Conservation (phyloP, 768 basidiomycete species). For the Amanita fuliginea region DNA sequence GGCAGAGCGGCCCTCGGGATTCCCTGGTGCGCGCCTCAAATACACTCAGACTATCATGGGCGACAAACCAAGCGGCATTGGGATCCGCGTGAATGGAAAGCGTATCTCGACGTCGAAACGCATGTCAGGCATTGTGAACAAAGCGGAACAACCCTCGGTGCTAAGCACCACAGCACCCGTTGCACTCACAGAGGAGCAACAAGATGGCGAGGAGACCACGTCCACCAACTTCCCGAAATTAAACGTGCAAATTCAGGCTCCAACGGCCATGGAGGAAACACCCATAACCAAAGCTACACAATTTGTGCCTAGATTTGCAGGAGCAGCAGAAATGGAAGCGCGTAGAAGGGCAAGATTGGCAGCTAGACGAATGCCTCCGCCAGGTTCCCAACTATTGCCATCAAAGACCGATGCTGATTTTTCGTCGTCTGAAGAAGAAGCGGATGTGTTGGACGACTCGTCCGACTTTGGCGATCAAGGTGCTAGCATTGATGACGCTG, state of each 20-base stretch:
- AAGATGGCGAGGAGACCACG: conserved; percentile 14
- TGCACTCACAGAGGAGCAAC: conserved; percentile 15
- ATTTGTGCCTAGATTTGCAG: conserved; percentile 72
- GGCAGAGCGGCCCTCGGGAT: conserved; percentile 33
- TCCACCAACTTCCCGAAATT: conserved; percentile 19
- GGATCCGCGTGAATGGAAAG: conserved; percentile 67
- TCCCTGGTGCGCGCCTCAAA: conserved; percentile 50
- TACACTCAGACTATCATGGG: conserved; percentile 89
- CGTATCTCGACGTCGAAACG: conserved; percentile 43
- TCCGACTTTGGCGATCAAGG: conserved; percentile 39
- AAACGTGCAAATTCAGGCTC: conserved; percentile 28
- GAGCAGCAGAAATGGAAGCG: conserved; percentile 80
- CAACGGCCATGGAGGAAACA: conserved; percentile 28
- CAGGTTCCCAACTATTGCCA: conserved; percentile 20
- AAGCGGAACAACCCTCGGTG: conserved; percentile 21
- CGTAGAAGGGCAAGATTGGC: conserved; percentile 56
- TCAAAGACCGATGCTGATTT: conserved; percentile 29
- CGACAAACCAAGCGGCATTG: conserved; percentile 55
- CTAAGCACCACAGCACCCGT: conserved; percentile 19
- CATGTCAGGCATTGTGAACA: conserved; percentile 25
- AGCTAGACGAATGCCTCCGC: conserved; percentile 39
- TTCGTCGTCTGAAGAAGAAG: conserved; percentile 49
- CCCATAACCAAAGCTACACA: conserved; percentile 41
- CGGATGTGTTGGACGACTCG: conserved; percentile 35
- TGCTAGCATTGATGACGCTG: conserved; percentile 49